Conservation (phyloP, 495 filamentous ascomycete species). For the Trypethelium eluteriae region DNA sequence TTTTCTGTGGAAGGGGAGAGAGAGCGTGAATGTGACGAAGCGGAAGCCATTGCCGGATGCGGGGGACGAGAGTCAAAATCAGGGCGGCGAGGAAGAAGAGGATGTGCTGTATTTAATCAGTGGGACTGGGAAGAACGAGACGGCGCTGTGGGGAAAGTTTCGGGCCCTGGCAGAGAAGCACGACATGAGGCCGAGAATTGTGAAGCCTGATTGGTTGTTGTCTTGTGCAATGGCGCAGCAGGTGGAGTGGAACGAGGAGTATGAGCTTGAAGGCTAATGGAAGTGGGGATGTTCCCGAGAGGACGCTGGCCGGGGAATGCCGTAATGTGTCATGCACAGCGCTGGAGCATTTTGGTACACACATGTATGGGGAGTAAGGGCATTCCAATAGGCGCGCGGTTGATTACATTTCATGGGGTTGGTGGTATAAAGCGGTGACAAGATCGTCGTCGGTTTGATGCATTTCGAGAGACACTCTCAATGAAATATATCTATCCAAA, state of each 20-base stretch:
- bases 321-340: too few species aligned
- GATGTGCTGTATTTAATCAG: constrained; percentile 65
- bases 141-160: constrained; percentile 71
- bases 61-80: constrained; percentile 46
- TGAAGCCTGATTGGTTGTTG: constrained; percentile 79
- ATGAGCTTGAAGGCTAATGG: constrained; percentile 34
- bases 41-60: constrained; percentile 23
- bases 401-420: too few species aligned
- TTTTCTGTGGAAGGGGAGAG: constrained; percentile 64
- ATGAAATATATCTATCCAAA: too few species aligned
- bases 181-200: constrained; percentile 66
- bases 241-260: constrained; percentile 55
- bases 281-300: too few species aligned
- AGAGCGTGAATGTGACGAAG: constrained; percentile 47
- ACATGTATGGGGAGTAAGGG: too few species aligned
- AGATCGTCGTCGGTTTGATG: too few species aligned
- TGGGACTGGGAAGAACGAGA: constrained; percentile 55
- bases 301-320: too few species aligned
- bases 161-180: constrained; percentile 62
- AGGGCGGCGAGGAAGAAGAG: constrained; percentile 49
- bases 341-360: too few species aligned
- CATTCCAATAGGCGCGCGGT: too few species aligned
- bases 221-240: constrained; percentile 82
- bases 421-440: too few species aligned
- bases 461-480: too few species aligned